Evolutionary conservation across 371 early-diverging fungal species (phyloP), one percentile per base, ranked within the genome.

Genomic region (Rhizopus stolonifer): DNA sequence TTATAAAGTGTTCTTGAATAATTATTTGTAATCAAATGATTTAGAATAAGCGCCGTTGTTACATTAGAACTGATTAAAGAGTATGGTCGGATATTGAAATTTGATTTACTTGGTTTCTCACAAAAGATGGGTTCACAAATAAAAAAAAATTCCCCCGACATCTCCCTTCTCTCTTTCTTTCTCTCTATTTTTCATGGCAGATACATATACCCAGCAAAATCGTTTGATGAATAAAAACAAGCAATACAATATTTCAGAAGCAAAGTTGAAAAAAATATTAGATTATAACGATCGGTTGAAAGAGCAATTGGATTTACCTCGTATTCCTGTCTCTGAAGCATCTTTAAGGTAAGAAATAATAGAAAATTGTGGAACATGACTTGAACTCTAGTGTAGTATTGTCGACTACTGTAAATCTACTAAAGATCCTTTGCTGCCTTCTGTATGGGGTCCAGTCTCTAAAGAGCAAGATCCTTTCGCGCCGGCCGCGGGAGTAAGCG

Each of bases 381-480:
- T n/a, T n/a, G n/a, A 4, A 25, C 33, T 22, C 25, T 26, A 33
- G 1, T 11, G 32, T 58, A 84, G 83, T 39, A 56, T 83, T 24
- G 73, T 83, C 46, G 60, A 75, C 26, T 77, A 79, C 54, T 85
- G 85, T 49, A 73, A 72, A 53, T 42, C 50, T 15, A 81, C 73
- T 48, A 65, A 65, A 44, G 93, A 93, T 69, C 79, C 42, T 42
- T 42, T 42, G 19, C 22, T 42, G 22, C 92, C 91, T 10, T 89
- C 83, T 4, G 71, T 89, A 36, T 92, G 92, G 93, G 93, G 93
- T 8, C 60, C 68, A 19, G 56, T 76, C 9, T 85, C 84, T 62
- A 84, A 83, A 60, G 76, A 82, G 17, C 88, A 92, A 46, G 91
- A 93, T 65, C 94, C 93, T 32, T 93, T 86, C 70, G 85, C 81